phyloP scores from a whole-genome alignment of 2,329 filamentous ascomycete species.

The Colletotrichum musae region DNA sequence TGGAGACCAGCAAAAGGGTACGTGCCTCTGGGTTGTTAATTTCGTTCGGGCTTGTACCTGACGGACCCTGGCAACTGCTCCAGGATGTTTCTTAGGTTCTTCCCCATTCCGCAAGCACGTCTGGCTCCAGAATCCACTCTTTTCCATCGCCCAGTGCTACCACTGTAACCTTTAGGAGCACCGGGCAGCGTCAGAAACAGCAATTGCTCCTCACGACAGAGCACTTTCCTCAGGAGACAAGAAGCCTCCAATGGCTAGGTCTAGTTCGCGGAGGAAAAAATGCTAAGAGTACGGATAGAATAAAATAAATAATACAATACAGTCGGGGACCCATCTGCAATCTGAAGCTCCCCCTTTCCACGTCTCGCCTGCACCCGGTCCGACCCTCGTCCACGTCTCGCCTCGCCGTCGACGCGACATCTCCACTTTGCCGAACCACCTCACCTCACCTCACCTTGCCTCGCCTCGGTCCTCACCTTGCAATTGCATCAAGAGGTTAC shows the following conservation, averaged over 20 bases:
- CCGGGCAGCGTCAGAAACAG: neutral
- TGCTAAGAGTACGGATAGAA: no score
- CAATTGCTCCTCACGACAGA: no score
- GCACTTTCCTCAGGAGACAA: no score
- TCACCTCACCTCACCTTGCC: slow-evolving; percentile 12
- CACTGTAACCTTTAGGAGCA: no score
- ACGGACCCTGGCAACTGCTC: slow-evolving; percentile 13
- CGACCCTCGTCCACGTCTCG: slow-evolving; percentile 4
- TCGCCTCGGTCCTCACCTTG: neutral
- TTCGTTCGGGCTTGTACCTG: slow-evolving; percentile 16
- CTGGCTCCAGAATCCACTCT: slow-evolving; percentile 36
- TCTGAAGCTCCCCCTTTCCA: slow-evolving; percentile 1
- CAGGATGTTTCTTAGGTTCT: slow-evolving; percentile 7
- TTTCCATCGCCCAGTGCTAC: slow-evolving; percentile 1
- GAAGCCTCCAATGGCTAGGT: no score
- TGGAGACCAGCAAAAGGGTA: neutral
- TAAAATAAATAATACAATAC: slow-evolving; percentile 18
- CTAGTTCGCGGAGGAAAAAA: no score
- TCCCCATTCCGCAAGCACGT: slow-evolving; percentile 11
- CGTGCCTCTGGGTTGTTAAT: slow-evolving; percentile 7
- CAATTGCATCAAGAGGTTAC: neutral
- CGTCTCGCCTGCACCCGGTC: slow-evolving; percentile 26
- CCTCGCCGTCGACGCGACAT: neutral
- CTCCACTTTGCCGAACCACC: slow-evolving; percentile 8
- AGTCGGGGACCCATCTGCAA: slow-evolving; percentile 8